phyloP scores from a whole-genome alignment of 108 stramenopile genomes.

The Chaetoceros tenuissimus region DNA sequence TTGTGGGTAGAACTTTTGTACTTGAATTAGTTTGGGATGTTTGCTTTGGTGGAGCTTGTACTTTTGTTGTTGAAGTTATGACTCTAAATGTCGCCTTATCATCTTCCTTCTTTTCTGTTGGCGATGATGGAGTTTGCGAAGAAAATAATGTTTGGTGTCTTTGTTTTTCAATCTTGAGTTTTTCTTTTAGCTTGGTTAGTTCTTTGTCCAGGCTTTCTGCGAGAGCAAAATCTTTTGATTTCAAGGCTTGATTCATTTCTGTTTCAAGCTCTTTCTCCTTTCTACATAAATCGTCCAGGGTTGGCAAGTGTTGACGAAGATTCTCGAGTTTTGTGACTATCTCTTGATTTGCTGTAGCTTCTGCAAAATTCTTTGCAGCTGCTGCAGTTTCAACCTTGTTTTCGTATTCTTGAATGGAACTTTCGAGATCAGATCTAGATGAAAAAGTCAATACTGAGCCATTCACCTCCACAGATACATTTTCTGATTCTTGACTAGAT shows the following conservation, averaged over 20 bases:
- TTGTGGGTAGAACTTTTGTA: background rate
- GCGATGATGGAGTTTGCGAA: background rate
- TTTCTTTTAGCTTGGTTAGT: constrained; percentile 37
- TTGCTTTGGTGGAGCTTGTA: constrained; percentile 2
- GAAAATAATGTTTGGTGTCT: background rate
- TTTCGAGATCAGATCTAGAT: constrained; percentile 48
- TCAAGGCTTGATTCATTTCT: constrained; percentile 49
- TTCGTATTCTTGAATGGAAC: constrained; percentile 29
- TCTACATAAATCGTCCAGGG: constrained; percentile 36
- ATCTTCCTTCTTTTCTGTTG: constrained; percentile 2
- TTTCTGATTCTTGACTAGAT: background rate
- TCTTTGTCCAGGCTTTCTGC: constrained; percentile 48
- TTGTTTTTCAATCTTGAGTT: constrained; percentile 34
- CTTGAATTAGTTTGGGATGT: background rate
- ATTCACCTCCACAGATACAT: constrained; percentile 8
- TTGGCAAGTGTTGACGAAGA: constrained; percentile 43
- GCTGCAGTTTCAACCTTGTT: constrained; percentile 30
- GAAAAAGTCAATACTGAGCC: constrained; percentile 41
- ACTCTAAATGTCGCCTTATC: constrained; percentile 8
- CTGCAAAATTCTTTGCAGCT: constrained; percentile 52
- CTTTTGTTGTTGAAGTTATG: background rate
- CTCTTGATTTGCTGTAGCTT: constrained; percentile 48
- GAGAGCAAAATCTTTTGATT: constrained; percentile 52
- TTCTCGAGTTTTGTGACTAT: constrained; percentile 46
- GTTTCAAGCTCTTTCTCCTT: constrained; percentile 25